Base-by-base conservation (phyloP, 345 rosid genomes). In the Lumnitzera racemosa region DNA sequence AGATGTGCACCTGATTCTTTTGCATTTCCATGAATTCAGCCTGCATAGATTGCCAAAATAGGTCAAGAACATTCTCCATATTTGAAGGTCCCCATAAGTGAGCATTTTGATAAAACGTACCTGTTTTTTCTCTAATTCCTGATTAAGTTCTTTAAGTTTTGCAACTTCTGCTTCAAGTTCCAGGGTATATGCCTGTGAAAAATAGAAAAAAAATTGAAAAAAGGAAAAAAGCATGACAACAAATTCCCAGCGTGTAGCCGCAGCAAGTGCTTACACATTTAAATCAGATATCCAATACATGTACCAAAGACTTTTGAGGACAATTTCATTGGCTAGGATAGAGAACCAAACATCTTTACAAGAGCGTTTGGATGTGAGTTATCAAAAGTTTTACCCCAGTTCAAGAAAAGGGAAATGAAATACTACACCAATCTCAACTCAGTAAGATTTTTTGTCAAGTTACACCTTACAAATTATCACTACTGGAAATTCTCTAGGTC, bases 141-240 rank as follows among this genome's bases (percentile, higher is more conserved):
- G 69, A 70, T 95, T 95, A 73, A 76, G 46, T 71, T 83, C 84
- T 70, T 90, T 90, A 15, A 90, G 83, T 70, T 83, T 85, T 47
- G 91, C 91, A 64, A 95, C 74, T 75, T 90, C 96, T 67, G 86
- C 88, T 80, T 95, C 99, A 67, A 95, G 77, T 71, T 95, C 98
- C 83, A 83, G 56, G 1, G 96, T 90, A 62, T 95, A 95, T 15
- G 99, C 99, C 99, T 95, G 77, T 62, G 56, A 73, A 46, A 56
- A 56, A 58, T 68, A 55, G 46, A 36, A 70, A 50, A 52, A 20
- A 20, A 20, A 20, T 20, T 62, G 55, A 73, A 46, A 56, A 56
- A 58, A 66, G 55, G 46, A 36, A 70, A 50, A 52, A 20, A 20
- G 20, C 20, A 50, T 11, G 11, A 53, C 9, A 53, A 1, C 12